Evolutionary conservation across 2,329 filamentous ascomycete genomes (phyloP).

Genomic region (Phialocephala subalpina): DNA sequence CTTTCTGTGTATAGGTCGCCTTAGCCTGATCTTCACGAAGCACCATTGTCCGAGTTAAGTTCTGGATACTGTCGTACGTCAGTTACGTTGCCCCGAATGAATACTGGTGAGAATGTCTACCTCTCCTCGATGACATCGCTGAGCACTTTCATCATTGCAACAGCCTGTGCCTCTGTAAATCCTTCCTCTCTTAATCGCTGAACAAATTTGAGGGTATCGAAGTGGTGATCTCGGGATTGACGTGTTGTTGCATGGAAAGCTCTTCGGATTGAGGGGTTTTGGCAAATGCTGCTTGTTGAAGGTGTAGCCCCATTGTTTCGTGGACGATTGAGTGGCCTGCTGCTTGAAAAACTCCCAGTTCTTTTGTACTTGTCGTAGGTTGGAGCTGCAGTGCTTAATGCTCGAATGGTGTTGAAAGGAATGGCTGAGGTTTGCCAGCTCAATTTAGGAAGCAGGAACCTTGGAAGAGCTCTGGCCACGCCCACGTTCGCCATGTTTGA

Average conservation of each 20-base stretch:
- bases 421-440: conserved; percentile 42
- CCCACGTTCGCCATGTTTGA: conserved; percentile 39
- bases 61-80: conserved; percentile 75
- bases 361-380: conserved; percentile 24
- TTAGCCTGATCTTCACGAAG: conserved; percentile 91
- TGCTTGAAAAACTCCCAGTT: conserved; percentile 3
- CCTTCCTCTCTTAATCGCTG: conserved; percentile 89
- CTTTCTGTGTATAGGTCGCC: conserved; percentile 85
- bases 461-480: conserved; percentile 38
- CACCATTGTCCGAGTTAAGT: conserved; percentile 97
- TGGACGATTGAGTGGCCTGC: neutral
- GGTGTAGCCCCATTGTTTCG: conserved; percentile 18
- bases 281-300: conserved; percentile 31
- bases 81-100: conserved; percentile 7
- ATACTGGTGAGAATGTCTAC: conserved; percentile 47
- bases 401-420: conserved; percentile 33
- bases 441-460: conserved; percentile 44
- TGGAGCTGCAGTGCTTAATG: conserved; percentile 34
- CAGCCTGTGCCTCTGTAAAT: conserved; percentile 93
- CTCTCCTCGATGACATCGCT: conserved; percentile 98
- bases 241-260: conserved; percentile 74
- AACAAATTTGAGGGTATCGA: conserved; percentile 97
- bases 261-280: conserved; percentile 39
- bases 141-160: conserved; percentile 98
- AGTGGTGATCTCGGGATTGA: conserved; percentile 83